Conservation (phyloP, 2,329 filamentous ascomycete species). For the Clonostachys byssicola region DNA sequence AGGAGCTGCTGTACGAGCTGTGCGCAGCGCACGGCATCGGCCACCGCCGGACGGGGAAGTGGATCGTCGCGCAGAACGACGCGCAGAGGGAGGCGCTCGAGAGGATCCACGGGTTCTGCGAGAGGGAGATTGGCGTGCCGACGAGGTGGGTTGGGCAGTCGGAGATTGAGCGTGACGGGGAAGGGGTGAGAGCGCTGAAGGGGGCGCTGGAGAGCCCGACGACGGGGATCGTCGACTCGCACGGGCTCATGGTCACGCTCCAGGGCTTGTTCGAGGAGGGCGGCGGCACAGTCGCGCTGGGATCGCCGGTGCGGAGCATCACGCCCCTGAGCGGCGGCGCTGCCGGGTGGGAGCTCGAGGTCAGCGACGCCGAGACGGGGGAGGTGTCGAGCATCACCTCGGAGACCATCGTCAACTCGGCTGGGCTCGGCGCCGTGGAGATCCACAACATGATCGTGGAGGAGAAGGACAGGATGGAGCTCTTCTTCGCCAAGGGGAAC, state of each 20-base stretch:
- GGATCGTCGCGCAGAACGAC: slow-evolving; percentile 85
- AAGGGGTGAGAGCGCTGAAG: slow-evolving; percentile 65
- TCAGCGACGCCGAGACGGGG: slow-evolving; percentile 38
- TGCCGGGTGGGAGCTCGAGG: slow-evolving; percentile 65
- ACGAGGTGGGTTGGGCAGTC: slow-evolving; percentile 62
- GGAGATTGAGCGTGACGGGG: slow-evolving; percentile 65
- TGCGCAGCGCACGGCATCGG: slow-evolving; percentile 65
- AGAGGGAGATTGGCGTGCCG: slow-evolving; percentile 49
- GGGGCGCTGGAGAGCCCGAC: slow-evolving; percentile 80
- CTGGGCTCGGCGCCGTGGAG: slow-evolving; percentile 71
- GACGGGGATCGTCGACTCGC: slow-evolving; percentile 88
- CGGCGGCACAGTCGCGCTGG: slow-evolving; percentile 71
- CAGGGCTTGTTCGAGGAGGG: slow-evolving; percentile 71
- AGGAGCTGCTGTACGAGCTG: slow-evolving; percentile 72
- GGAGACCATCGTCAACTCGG: slow-evolving; percentile 78
- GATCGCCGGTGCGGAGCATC: slow-evolving; percentile 60
- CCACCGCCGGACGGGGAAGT: slow-evolving; percentile 78
- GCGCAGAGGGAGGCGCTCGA: slow-evolving; percentile 62
- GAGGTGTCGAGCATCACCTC: slow-evolving; percentile 60
- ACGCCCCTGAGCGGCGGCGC: slow-evolving; percentile 32
- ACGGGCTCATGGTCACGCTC: slow-evolving; percentile 78
- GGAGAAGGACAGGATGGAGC: slow-evolving; percentile 43
- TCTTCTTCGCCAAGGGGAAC: slow-evolving; percentile 89
- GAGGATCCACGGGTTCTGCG: slow-evolving; percentile 40
- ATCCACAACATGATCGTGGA: slow-evolving; percentile 82